Conservation (phyloP, 1,284 basidiomycete genomes). For the Ceratobasidium sp. region DNA sequence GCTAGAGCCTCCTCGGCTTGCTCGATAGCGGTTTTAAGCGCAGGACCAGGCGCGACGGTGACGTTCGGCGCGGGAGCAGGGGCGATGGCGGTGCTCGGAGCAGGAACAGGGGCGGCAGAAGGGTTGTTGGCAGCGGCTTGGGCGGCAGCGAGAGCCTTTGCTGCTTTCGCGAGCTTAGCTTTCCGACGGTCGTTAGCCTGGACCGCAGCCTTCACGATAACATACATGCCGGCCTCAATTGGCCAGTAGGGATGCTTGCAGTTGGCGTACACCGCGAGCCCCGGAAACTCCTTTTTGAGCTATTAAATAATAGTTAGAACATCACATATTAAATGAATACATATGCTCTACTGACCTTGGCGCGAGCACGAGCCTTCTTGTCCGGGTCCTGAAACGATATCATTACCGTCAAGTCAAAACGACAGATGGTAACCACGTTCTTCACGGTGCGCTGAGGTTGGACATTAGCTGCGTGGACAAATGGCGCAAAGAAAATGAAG, state of each 20-base stretch:
- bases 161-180: neutral
- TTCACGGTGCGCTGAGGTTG: neutral
- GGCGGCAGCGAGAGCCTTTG: neutral
- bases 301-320: neutral
- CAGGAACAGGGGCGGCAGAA: too few species aligned
- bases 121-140: too few species aligned
- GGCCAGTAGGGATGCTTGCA: conserved; percentile 3
- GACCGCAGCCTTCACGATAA: neutral
- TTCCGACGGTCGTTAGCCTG: neutral
- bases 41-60: too few species aligned
- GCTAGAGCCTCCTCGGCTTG: neutral
- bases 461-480: neutral
- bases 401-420: neutral
- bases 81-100: too few species aligned
- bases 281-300: conserved; percentile 3
- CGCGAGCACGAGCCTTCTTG: neutral
- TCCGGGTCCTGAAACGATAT: neutral
- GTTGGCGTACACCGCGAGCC: neutral
- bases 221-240: neutral
- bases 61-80: too few species aligned
- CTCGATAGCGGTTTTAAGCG: too few species aligned
- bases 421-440: neutral
- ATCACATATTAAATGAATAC: neutral
- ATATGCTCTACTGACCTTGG: neutral
- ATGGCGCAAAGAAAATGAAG: neutral